Percentiles rank a stretch among this genome's conserved stretches.
Evolutionary conservation across 163 green algal species (phyloP).

Genomic region (Prototheca stagnorum): DNA sequence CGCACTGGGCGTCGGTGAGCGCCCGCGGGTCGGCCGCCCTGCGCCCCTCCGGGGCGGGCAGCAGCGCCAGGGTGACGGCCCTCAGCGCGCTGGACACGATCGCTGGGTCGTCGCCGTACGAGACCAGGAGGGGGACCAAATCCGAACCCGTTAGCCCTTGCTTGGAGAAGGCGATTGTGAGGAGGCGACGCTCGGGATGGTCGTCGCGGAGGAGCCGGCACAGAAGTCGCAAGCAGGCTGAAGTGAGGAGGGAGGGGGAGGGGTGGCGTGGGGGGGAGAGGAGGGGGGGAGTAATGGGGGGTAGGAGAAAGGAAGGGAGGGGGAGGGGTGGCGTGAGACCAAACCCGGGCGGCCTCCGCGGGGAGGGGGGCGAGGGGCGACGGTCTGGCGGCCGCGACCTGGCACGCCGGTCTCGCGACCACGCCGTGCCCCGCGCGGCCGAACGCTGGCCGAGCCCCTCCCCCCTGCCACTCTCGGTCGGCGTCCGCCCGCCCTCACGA

Average conservation of each 20-base stretch:
- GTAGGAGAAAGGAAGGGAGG: too few species aligned
- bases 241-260: neutral
- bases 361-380: neutral
- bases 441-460: too few species aligned
- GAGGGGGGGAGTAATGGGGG: too few species aligned
- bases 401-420: too few species aligned
- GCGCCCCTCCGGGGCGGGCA: neutral
- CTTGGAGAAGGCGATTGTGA: constrained; percentile 56
- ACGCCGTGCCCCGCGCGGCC: too few species aligned
- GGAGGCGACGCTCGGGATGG: constrained; percentile 45
- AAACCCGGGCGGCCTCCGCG: too few species aligned
- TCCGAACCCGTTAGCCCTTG: constrained; percentile 48
- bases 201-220: constrained; percentile 78
- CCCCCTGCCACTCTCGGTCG: neutral
- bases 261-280: neutral
- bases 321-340: too few species aligned
- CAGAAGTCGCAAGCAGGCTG: constrained; percentile 76
- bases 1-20: neutral
- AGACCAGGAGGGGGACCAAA: constrained; percentile 71
- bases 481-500: neutral
- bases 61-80: neutral
- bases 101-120: constrained; percentile 54
- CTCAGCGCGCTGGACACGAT: constrained; percentile 34
- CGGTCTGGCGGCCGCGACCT: neutral
- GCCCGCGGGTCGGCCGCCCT: constrained; percentile 6